Evolutionary conservation across 164 flowering plant species (phyloP), one percentile per base, ranked within the genome.

Genomic region (Vitis riparia): DNA sequence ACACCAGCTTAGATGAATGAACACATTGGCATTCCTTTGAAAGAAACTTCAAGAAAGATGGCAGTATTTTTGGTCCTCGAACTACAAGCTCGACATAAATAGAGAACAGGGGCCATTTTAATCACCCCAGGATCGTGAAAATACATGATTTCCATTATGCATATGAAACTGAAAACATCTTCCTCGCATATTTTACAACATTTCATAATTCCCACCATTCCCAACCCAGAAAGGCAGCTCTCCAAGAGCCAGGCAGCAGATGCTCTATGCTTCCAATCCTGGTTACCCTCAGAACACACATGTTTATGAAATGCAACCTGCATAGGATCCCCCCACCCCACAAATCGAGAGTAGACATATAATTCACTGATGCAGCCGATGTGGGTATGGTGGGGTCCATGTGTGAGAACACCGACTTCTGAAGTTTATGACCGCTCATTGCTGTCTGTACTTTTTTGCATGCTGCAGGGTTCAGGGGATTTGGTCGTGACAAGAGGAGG

Each of bases 401-500:
- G 79, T 78, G 60, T 74, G 78, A 14, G 71, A 68, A 47, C 80
- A 82, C 72, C 30, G 17, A 48, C 62, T n/a, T 67, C 73, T 13
- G 51, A 23, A 68, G 51, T 67, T 79, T 78, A 75, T 44, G 79
- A 68, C 52, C 74, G 78, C 47, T 70, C 69, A 13, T 49, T 62
- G 27, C 63, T 49, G 23, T 37, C 47, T 44, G 63, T 47, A 59
- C 17, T 51, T 70, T 78, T 75, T 66, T 75, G 80, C 83, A 78
- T 71, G 74, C 66, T 72, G 76, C 65, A 72, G 53, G 55, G 69
- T 1, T 83, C 84, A 30, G 89, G 77, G 16, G 82, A 73, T 69
- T 78, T 75, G 19, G 75, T 87, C 11, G 87, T 78, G 19, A 80
- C 60, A 17, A 76, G 29, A 66, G 88, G 71, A 48, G 93, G 89